phyloP scores from a whole-genome alignment of 73 alveolate species.

The Paramecium primaurelia region DNA sequence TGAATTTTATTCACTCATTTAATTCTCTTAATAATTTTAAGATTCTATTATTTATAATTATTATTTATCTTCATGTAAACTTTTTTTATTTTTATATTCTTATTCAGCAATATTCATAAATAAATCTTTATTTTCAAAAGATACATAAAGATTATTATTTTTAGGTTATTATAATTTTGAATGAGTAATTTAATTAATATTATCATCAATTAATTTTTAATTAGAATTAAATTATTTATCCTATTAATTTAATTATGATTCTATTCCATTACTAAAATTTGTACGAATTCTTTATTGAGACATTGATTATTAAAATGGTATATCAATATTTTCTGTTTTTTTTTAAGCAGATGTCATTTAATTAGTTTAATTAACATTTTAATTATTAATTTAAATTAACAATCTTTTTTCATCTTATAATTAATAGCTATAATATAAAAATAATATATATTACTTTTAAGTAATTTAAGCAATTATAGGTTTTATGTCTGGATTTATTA shows the following conservation, averaged over 20 bases:
- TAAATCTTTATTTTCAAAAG: conserved; percentile 45
- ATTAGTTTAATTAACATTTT: no score
- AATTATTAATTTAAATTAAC: background rate
- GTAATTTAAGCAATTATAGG: background rate
- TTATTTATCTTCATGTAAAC: background rate
- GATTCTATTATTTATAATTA: background rate
- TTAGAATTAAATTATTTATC: no score
- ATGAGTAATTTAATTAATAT: background rate
- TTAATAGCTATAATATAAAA: background rate
- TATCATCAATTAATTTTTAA: no score
- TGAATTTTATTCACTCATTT: background rate
- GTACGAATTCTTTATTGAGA: no score
- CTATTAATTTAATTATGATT: no score
- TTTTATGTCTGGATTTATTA: background rate
- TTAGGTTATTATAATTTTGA: background rate
- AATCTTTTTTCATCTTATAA: background rate
- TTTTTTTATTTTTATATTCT: background rate
- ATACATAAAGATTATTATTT: background rate
- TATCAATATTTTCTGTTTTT: no score
- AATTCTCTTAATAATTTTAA: no score
- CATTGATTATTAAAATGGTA: no score
- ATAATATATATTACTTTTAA: background rate
- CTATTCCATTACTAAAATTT: no score
- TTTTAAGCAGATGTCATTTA: no score
- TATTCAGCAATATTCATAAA: background rate